phyloP scores from a whole-genome alignment of 1,139 yeast species.

The Chernovozyma sophiae-reginae region DNA sequence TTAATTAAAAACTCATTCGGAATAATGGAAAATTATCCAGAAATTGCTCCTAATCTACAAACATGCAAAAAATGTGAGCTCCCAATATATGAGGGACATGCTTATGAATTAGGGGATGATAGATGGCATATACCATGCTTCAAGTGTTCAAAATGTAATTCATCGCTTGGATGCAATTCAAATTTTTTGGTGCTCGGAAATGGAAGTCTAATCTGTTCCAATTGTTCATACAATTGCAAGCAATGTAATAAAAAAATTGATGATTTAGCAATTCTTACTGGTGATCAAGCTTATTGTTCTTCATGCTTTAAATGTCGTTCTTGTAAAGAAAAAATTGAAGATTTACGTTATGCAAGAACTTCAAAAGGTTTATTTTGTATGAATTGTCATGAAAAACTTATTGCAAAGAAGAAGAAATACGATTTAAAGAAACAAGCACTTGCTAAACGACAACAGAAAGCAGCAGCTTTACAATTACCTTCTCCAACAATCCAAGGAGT shows the following conservation, averaged over 20 bases:
- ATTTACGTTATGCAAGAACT: conserved; percentile 87
- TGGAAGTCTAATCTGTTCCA: conserved; percentile 85
- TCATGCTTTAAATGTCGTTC: conserved; percentile 87
- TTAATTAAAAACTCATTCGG: too few relatives aligned
- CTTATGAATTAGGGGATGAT: conserved; percentile 82
- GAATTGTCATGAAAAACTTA: conserved; percentile 82
- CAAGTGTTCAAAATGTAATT: conserved; percentile 78
- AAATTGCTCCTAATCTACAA: conserved; percentile 15
- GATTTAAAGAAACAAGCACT: conserved; percentile 42
- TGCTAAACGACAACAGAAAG: conserved; percentile 13
- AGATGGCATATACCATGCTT: conserved; percentile 96
- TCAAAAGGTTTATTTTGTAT: conserved; percentile 92
- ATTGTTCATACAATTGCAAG: conserved; percentile 85
- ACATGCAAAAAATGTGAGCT: conserved; percentile 40
- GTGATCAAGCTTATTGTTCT: conserved; percentile 92
- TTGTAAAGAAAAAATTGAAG: conserved; percentile 85
- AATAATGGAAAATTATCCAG: neutral
- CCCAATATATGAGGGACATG: conserved; percentile 69
- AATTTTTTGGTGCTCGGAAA: conserved; percentile 89
- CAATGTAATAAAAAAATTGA: conserved; percentile 88
- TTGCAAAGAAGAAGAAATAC: conserved; percentile 61
- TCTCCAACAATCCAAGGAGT: neutral
- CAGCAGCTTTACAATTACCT: conserved; percentile 2
- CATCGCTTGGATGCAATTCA: conserved; percentile 78
- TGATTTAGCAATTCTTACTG: conserved; percentile 93